Evolutionary conservation across 164 flowering plant genomes (phyloP), one percentile per base, ranked within the genome.

Genomic region (Macadamia integrifolia): DNA sequence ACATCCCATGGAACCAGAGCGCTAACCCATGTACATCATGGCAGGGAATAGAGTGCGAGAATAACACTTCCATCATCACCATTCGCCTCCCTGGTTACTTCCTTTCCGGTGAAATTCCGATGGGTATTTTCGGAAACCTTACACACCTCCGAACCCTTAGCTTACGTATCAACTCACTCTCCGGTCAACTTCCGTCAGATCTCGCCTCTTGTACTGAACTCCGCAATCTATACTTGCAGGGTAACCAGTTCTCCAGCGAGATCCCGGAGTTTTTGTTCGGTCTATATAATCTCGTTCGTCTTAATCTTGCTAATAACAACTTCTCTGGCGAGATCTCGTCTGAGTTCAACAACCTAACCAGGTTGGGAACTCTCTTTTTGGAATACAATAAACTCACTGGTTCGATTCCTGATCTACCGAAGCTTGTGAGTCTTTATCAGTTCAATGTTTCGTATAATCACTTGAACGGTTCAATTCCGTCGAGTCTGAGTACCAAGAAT

Each of bases 361-460:
- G 89, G 77, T 62, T 91, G 61, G 80, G 69, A 11, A 86, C 97
- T 29, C 69, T 91, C 68, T 78, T 23, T 31, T 68, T 88, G 52
- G 81, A 88, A 70, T 69, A 74, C 48, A 93, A 91, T 67, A 69
- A 60, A 23, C 71, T 93, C 29, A 72, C 74, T 18, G 98, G 98
- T 30, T 35, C 77, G 3, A 68, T 93, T 12, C 92, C 94, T 0
- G 87, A 77, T 42, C 62, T 91, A 71, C 5, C 40, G 3, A 63
- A 80, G 6, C 67, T 85, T 4, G 57, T 71, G 3, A 59, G 58
- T 35, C 81, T 91, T 3, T 73, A 53, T 4, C 91, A 86, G 82
- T 87, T 93, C 70, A 89, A 91, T 71, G 93, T 93, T 1, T 86
- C 92, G 0, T 68, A 65, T 62, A 93, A 93, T 80, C 59, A 49